Evolutionary conservation across 441 rosid genomes (phyloP).

Genomic region (Brassica balearica): DNA sequence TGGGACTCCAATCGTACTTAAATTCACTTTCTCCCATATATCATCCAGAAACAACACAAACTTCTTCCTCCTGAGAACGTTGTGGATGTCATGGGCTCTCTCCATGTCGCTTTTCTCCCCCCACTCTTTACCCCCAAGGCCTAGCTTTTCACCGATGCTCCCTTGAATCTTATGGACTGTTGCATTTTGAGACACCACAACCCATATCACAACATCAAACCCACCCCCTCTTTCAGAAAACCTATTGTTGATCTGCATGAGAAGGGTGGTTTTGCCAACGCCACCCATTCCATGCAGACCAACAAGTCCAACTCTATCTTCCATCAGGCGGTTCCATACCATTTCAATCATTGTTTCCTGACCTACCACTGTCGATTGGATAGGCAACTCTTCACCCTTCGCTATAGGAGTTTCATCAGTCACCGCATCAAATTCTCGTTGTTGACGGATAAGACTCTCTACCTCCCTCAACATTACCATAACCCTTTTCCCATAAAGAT

Average conservation of each 20-base stretch:
- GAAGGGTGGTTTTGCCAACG: background rate
- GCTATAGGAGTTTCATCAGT: background rate
- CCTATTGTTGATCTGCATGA: background rate
- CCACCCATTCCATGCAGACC: background rate
- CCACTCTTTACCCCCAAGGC: background rate
- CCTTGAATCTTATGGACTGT: conserved; percentile 4
- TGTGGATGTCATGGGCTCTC: background rate
- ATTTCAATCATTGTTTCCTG: background rate
- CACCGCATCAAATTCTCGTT: background rate
- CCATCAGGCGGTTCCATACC: background rate
- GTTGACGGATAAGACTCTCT: background rate
- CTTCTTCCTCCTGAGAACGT: background rate
- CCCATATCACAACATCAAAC: background rate
- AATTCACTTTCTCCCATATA: background rate
- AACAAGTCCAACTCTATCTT: background rate
- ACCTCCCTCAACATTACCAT: background rate
- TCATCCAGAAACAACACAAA: background rate
- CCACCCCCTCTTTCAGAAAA: background rate
- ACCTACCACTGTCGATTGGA: background rate
- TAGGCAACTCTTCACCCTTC: background rate
- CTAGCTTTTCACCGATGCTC: background rate
- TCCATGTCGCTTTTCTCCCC: background rate
- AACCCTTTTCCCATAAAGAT: background rate
- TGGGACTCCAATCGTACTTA: background rate
- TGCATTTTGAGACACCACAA: background rate